These are phyloP conservation scores for Gnetum montanum DNA, from an alignment of 75 land plant species.

Conservation along the genomic window DNA sequence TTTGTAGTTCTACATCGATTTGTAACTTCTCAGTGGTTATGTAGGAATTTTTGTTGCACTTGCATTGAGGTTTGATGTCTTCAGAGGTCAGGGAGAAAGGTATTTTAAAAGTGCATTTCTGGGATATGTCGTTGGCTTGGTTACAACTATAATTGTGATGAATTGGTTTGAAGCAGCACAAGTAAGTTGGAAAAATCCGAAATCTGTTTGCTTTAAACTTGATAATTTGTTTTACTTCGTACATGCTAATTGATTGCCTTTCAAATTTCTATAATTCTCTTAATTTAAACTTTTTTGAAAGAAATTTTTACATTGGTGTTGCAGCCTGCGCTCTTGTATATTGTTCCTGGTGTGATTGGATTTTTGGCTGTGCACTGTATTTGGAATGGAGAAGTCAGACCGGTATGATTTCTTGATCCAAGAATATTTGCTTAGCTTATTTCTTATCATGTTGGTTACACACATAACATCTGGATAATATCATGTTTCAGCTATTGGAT, in stretches of 20 bases:
- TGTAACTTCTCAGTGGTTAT: too few relatives aligned
- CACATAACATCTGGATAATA: background rate
- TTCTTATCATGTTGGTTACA: background rate
- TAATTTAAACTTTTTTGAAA: too few relatives aligned
- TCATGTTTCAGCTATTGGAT: slow-evolving; percentile 55
- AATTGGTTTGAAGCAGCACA: slow-evolving; percentile 99
- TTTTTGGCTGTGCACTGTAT: slow-evolving; percentile 72
- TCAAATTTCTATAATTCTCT: too few relatives aligned
- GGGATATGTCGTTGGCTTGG: slow-evolving; percentile 75
- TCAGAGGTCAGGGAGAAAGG: slow-evolving; percentile 55
- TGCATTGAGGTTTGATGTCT: slow-evolving; percentile 93
- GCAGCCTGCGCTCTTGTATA: slow-evolving; percentile 97
- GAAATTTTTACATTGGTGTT: too few relatives aligned
- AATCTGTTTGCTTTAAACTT: background rate
- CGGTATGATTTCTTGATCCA: slow-evolving; percentile 22
- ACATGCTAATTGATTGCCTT: too few relatives aligned
- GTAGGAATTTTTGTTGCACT: slow-evolving; percentile 96
- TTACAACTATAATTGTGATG: slow-evolving; percentile 86
- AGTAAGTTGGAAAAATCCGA: slow-evolving; percentile 32
- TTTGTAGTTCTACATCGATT: slow-evolving; percentile 1
- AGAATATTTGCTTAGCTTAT: background rate
- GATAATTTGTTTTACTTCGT: too few relatives aligned
- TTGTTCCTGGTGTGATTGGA: slow-evolving; percentile 94
- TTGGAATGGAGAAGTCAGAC: slow-evolving; percentile 85
- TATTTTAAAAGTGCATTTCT: slow-evolving; percentile 92